Evolutionary conservation across 2,329 filamentous ascomycete genomes (phyloP).

Genomic region (Dactylellina drechsleri): DNA sequence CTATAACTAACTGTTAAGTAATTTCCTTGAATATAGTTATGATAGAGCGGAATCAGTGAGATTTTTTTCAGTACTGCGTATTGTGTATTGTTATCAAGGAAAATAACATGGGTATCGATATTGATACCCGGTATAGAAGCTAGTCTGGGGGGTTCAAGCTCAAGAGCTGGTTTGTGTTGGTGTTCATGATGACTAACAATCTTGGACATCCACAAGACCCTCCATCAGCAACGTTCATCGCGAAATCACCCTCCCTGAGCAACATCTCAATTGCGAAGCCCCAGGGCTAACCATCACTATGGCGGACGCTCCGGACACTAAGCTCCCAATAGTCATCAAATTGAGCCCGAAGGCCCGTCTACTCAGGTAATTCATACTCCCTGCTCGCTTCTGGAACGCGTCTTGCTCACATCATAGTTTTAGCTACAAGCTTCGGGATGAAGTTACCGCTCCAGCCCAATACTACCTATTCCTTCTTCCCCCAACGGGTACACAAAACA

Average conservation of each 20-base stretch:
- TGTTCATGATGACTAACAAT: too few relatives aligned
- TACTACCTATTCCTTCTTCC: constrained; percentile 38
- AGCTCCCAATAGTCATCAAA: constrained; percentile 14
- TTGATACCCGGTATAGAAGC: too few relatives aligned
- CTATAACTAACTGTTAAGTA: too few relatives aligned
- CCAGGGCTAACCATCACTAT: neutral
- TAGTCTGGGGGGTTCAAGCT: too few relatives aligned
- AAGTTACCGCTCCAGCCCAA: constrained; percentile 35
- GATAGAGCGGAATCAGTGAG: too few relatives aligned
- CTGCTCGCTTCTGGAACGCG: constrained; percentile 3
- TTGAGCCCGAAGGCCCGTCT: constrained; percentile 25
- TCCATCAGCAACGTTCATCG: neutral
- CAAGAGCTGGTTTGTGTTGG: too few relatives aligned
- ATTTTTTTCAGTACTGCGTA: too few relatives aligned
- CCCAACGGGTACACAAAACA: neutral
- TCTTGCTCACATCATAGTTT: constrained; percentile 9
- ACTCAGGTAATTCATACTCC: constrained; percentile 17
- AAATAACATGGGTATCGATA: too few relatives aligned
- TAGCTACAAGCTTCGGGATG: constrained; percentile 32
- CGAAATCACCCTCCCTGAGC: neutral
- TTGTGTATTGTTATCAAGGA: too few relatives aligned
- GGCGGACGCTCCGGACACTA: constrained; percentile 1
- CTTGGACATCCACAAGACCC: too few relatives aligned
- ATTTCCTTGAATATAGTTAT: too few relatives aligned
- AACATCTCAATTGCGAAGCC: neutral